A percentile compares a stretch with the other conserved stretches of the same genome.
Conservation (phyloP, 495 filamentous ascomycete genomes). For the Monascus purpureus region DNA sequence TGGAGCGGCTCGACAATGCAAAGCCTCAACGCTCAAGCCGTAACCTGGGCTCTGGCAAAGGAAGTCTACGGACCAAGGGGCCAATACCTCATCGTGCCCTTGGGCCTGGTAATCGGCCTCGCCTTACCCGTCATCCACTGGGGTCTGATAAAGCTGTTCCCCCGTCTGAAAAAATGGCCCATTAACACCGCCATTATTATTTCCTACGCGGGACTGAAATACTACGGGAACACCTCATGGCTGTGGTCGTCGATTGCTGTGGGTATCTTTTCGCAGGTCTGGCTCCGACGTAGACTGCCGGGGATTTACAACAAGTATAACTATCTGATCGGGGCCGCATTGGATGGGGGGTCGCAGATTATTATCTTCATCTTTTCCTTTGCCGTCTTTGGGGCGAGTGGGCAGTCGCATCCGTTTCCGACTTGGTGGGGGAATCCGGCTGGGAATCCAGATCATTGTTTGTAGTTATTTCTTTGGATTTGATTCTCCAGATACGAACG, state of each 20-base stretch:
- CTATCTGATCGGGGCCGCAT: conserved; percentile 39
- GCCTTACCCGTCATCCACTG: conserved; percentile 26
- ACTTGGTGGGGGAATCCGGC: conserved; percentile 37
- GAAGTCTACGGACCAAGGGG: conserved; percentile 21
- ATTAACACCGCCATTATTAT: conserved; percentile 1
- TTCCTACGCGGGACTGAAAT: neutral
- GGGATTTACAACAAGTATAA: conserved; percentile 42
- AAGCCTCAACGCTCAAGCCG: conserved; percentile 20
- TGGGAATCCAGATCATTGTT: conserved; percentile 1
- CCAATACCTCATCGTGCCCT: conserved; percentile 29
- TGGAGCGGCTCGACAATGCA: conserved; percentile 38
- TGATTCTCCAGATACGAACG: too few relatives aligned
- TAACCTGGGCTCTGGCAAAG: conserved; percentile 30
- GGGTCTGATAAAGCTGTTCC: conserved; percentile 18
- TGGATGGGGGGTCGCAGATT: conserved; percentile 39
- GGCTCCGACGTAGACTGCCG: conserved; percentile 34
- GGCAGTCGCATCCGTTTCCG: conserved; percentile 14
- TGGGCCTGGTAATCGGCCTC: conserved; percentile 31
- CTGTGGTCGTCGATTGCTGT: conserved; percentile 16
- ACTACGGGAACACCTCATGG: conserved; percentile 1
- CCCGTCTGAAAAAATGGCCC: conserved; percentile 10
- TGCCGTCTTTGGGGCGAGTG: conserved; percentile 39
- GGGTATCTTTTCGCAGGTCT: conserved; percentile 38
- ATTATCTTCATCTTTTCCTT: conserved; percentile 45
- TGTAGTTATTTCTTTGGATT: neutral